A percentile compares a stretch with the other conserved stretches of the same genome.
Conservation (phyloP, 768 basidiomycete species). For the Naganishia friedmannii region DNA sequence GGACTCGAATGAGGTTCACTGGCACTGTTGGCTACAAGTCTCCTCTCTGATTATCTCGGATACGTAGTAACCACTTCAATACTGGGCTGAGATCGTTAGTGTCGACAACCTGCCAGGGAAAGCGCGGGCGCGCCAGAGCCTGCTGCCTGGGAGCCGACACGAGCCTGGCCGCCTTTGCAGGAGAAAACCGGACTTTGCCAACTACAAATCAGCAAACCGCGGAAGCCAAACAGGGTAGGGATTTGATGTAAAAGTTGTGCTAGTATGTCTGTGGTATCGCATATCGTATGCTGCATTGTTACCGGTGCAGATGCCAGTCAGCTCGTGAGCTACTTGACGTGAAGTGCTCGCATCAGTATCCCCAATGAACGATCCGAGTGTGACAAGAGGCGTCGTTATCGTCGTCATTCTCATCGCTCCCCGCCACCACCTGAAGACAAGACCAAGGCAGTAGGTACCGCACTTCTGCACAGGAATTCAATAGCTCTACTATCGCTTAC, state of each 20-base stretch:
- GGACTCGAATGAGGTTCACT: neutral
- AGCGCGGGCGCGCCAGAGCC: slow-evolving; percentile 17
- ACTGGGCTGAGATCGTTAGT: slow-evolving; percentile 2
- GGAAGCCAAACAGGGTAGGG: neutral
- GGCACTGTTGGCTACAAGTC: neutral
- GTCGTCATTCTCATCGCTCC: too few relatives aligned
- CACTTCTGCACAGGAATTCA: too few relatives aligned
- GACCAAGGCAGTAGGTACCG: too few relatives aligned
- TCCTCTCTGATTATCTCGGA: neutral
- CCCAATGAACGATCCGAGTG: too few relatives aligned
- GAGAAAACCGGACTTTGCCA: slow-evolving; percentile 13
- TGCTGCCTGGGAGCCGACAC: slow-evolving; percentile 17
- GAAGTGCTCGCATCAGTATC: too few relatives aligned
- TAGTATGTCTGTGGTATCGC: too few relatives aligned
- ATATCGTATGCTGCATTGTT: too few relatives aligned
- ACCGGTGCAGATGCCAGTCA: too few relatives aligned
- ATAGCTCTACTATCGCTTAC: slow-evolving; percentile 1
- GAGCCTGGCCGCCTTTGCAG: slow-evolving; percentile 4
- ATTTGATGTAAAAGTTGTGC: too few relatives aligned
- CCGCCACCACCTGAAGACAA: too few relatives aligned
- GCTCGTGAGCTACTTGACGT: too few relatives aligned
- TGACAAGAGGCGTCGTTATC: too few relatives aligned
- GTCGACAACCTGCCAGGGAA: neutral
- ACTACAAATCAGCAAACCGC: neutral
- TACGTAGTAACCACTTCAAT: neutral